Evolutionary conservation across 2,329 filamentous ascomycete genomes (phyloP), one percentile per base, ranked within the genome.

Genomic region (Fusarium nygamai): DNA sequence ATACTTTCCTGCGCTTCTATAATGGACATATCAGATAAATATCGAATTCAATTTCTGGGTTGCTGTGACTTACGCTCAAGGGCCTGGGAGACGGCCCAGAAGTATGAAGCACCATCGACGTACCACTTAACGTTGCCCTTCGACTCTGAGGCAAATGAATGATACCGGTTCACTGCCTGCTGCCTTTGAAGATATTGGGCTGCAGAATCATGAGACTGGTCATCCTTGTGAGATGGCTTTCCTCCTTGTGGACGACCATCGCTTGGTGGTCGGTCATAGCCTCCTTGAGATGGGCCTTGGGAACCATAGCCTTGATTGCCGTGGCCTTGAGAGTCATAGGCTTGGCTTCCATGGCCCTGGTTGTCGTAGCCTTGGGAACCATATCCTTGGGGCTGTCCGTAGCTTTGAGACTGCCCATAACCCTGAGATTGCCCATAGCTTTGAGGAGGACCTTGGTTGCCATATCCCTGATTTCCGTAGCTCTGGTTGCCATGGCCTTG

Each of bases 51-150:
- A 10, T 2, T 19, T 14, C 1, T 43, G n/a, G 41, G 27, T 29
- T 27, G 33, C 13, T 16, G 6, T 50, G 27, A 73, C 81, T 80
- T 79, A 89, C 88, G 81, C 83, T 96, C 92, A 58, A 97, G 84
- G 5, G 95, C 94, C 72, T 92, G 86, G 34, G 92, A 94, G 3
- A 97, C 93, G 20, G 95, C 94, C 87, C 91, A 95, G 85, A 97
- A 95, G 81, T 97, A 96, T 14, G 91, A 90, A 80, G 92, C 94
- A 12, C 92, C 94, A 80, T 96, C 94, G 24, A 96, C 93, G 82
- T 93, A 95, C 94, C 94, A 97, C 86, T 97, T 97, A 71, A 90
- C 91, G 79, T 94, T 92, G 64, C 92, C 92, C 38, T 89, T 88
- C 27, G 93, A 89, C 78, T 92, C 88, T 2, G 93, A 91, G 3